Evolutionary conservation across 164 flowering plant species (phyloP), one percentile per base, ranked within the genome.

Genomic region (Annona cherimola): DNA sequence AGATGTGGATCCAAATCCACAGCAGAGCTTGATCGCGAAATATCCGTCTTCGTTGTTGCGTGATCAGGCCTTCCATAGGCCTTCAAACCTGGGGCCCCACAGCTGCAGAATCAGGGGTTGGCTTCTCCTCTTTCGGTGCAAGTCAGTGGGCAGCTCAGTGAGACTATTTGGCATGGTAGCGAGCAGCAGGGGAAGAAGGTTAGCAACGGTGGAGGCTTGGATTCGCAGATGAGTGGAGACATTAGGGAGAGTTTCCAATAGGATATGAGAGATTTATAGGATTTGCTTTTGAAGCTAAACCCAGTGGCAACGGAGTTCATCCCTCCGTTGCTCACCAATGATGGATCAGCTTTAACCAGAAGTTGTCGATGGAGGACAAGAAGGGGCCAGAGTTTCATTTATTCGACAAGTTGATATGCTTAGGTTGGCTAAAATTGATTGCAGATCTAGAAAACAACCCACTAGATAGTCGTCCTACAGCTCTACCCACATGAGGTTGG

Each of bases 281-380:
- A 93, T 70, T 83, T 91, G 20, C 83, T 91, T 44, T 93, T 95
- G 3, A 93, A 93, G 81, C 76, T 93, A 68, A 93, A 93, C 68
- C 98, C 98, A 18, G 83, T 89, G 93, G 98, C 98, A 40, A 82
- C 84, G 74, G 98, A 91, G 71, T 93, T 93, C 74, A 90, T 93
- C 45, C 97, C 98, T n/a, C 88, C 88, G 3, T 91, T 95, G 3
- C 83, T 84, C 7, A 71, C 72, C 69, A 73, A 63, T 61, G 63
- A 67, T 67, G 88, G 5, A 90, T 81, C 4, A 16, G 74, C 55
- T 63, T 26, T 40, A 26, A 26, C 35, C 35, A 26, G 35, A 26
- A 26, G 35, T 26, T 26, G 35, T 1, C 35, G 35, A 26, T 26
- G 35, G 35, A 26, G 35, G 35, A 26, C 35, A 26, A 26, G 35